phyloP scores from a whole-genome alignment of 2,329 filamentous ascomycete genomes.

The Zymoseptoria brevis region DNA sequence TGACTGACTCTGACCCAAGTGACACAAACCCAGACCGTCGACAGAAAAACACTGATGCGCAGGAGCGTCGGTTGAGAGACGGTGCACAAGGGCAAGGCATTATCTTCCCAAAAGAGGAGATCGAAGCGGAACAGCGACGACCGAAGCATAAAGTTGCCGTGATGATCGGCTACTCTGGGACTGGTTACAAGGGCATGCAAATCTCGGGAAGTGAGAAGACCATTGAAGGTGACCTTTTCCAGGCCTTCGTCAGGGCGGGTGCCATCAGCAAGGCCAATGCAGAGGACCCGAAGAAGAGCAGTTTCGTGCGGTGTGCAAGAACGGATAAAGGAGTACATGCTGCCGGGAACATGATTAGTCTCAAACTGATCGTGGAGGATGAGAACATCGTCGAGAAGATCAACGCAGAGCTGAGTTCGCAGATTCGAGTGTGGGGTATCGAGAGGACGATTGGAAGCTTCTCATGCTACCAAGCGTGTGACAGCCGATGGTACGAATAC shows the following conservation, averaged over 20 bases:
- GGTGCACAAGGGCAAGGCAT: slow-evolving; percentile 34
- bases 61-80: slow-evolving; percentile 38
- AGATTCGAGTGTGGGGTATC: slow-evolving; percentile 94
- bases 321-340: slow-evolving; percentile 98
- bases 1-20: slow-evolving; percentile 35
- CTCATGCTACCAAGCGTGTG: slow-evolving; percentile 89
- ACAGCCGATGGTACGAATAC: slow-evolving; percentile 96
- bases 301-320: slow-evolving; percentile 83
- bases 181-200: slow-evolving; percentile 96
- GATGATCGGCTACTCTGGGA: slow-evolving; percentile 89
- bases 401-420: slow-evolving; percentile 72
- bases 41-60: slow-evolving; percentile 36
- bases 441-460: slow-evolving; percentile 83
- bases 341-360: slow-evolving; percentile 85
- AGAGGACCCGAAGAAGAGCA: slow-evolving; percentile 92
- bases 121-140: slow-evolving; percentile 73
- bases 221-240: slow-evolving; percentile 92
- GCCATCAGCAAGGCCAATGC: slow-evolving; percentile 97
- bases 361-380: slow-evolving; percentile 95
- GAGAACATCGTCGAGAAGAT: slow-evolving; percentile 81
- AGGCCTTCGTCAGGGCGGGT: slow-evolving; percentile 80
- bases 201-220: slow-evolving; percentile 64
- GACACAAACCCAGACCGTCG: slow-evolving; percentile 40
- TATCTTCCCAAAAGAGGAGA: slow-evolving; percentile 66
- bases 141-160: slow-evolving; percentile 97